Evolutionary conservation across 257 asterid genomes (phyloP), one percentile per base, ranked within the genome.

Genomic region (Nicotiana benthamiana): DNA sequence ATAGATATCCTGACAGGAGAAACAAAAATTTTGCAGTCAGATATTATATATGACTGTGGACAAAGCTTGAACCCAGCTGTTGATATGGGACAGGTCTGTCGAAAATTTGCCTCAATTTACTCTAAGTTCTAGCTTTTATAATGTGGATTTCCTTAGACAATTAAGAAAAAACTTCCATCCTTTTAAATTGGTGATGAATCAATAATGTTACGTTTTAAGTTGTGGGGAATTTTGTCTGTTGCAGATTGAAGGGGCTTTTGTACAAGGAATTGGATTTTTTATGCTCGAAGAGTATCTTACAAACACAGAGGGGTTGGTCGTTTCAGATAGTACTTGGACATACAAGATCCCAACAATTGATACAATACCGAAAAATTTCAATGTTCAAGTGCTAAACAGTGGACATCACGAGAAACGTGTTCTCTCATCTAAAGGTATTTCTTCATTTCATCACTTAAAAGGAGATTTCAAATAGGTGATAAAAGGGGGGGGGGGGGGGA

Each of bases 161-260:
- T 72, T 62, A 13, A 0, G 40, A 40, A 40, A n/a, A 2, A 27
- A 27, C 2, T 27, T 27, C 28, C 28, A 27, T 27, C 28, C 28
- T 27, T 27, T 27, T 27, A 27, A 27, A 27, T 27, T 27, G 28
- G 28, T 27, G 28, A 27, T 27, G 28, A 27, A 27, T 27, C 75
- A 67, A 34, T 66, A 46, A 46, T 2, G 52, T 46, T 0, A n/a
- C n/a, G n/a, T n/a, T 52, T 17, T 52, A 52, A 52, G 15, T 54
- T 7, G 61, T 54, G 61, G 61, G 22, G 18, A 17, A 54, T 43
- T 46, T 7, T 72, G n/a, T 46, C 46, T 72, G 60, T 51, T 46
- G n/a, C 90, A 94, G 97, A 92, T 91, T 65, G 98, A 94, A 87
- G 98, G 97, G 43, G 94, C 98, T 57, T 94, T 92, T 74, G 97